Evolutionary conservation across 2,329 filamentous ascomycete genomes (phyloP), one percentile per base, ranked within the genome.

Genomic region (Penicillium rolfsii): DNA sequence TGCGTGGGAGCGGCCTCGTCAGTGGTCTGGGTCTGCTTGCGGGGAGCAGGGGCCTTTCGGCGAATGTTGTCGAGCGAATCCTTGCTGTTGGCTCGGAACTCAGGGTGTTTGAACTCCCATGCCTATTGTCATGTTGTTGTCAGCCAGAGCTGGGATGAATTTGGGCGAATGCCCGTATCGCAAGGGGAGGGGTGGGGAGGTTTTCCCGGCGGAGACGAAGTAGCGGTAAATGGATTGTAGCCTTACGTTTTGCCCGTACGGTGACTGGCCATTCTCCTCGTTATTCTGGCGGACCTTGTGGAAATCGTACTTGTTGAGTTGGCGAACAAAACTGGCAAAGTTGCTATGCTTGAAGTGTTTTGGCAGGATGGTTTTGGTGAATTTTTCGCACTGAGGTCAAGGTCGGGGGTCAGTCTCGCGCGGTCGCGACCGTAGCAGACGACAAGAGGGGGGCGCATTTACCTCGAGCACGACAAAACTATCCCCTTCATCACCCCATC

Each of bases 341-440:
- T 97, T 97, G 85, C 92, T 96, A 80, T 98, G 95, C 79, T 99
- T 99, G 83, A 99, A 99, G 73, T 98, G 93, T 75, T 98, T 97
- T 2, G 95, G 95, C 16, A 99, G 86, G 70, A 99, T 96, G 41
- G 91, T 90, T 76, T 97, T 97, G 24, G 95, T 98, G 74, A 99
- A 99, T 77, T 96, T 97, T 77, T 98, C 94, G 77, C 96, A 96
- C 94, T 97, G 76, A 28, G 61, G n/a, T 55, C 52, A 43, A n/a
- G 43, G 60, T 54, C 35, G 55, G 22, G 49, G 49, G 57, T 70
- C 60, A 73, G 71, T 53, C 41, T 41, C 57, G 24, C 55, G 40
- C 48, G 50, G 43, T 52, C 58, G 41, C 58, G 58, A 60, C 59
- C 53, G 61, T 53, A 58, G 35, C 30, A 12, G 35, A 40, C 4